Conservation (phyloP, 2,329 filamentous ascomycete species). For the Fusarium azukiicola region DNA sequence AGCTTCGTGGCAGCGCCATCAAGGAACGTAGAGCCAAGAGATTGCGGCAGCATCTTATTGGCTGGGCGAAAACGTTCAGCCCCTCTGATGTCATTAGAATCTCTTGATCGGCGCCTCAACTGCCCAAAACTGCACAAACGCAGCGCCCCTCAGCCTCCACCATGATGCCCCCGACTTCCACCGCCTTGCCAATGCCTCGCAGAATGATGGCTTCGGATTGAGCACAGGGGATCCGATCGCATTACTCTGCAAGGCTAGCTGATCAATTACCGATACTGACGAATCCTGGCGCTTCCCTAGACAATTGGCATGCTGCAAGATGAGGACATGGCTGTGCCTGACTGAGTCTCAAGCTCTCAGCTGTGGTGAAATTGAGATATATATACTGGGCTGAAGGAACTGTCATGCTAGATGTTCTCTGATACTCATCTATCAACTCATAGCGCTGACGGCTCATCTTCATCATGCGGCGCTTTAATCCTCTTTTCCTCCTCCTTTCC, state of each 20-base stretch:
- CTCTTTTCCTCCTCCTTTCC: slow-evolving; percentile 9
- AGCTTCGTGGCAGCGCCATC: background rate
- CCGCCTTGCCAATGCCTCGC: background rate
- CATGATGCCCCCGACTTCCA: background rate
- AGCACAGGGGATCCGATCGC: background rate
- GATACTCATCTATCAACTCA: background rate
- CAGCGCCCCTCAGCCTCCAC: slow-evolving; percentile 15
- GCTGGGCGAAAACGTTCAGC: background rate
- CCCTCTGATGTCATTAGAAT: slow-evolving; percentile 13
- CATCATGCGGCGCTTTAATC: slow-evolving; percentile 7
- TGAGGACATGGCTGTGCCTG: slow-evolving; percentile 11
- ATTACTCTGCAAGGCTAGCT: background rate
- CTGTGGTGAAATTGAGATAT: background rate
- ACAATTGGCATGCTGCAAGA: background rate
- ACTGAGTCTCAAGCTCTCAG: background rate
- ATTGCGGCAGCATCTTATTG: background rate
- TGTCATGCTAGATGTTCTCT: background rate
- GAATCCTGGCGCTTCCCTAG: background rate
- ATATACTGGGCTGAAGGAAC: background rate
- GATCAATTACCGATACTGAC: slow-evolving; percentile 6
- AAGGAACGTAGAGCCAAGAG: slow-evolving; percentile 2
- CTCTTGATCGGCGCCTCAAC: background rate
- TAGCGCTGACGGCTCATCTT: background rate
- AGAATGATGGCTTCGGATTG: background rate
- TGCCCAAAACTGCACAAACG: slow-evolving; percentile 15